Conservation (phyloP, 257 asterid species). For the Penstemon davidsonii region DNA sequence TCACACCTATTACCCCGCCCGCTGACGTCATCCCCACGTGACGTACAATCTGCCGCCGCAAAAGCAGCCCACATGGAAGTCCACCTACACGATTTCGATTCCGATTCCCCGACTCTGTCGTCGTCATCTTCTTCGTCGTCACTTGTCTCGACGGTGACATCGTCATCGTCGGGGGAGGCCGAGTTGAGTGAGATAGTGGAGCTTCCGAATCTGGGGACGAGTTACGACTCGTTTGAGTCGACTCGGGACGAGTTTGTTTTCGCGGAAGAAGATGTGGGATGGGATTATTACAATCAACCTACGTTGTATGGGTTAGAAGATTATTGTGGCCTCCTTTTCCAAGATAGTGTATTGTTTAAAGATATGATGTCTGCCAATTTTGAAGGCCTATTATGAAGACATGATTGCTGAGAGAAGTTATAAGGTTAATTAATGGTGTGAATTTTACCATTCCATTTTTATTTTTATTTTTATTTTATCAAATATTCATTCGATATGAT, state of each 20-base stretch:
- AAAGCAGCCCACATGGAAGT: conserved; percentile 66
- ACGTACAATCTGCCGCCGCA: conserved; percentile 77
- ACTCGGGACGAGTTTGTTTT: conserved; percentile 30
- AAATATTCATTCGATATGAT: too few species aligned
- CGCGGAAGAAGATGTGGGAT: conserved; percentile 38
- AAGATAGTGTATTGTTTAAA: conserved; percentile 34
- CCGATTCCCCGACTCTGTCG: conserved; percentile 12
- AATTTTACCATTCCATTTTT: background rate
- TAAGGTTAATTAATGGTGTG: conserved; percentile 9
- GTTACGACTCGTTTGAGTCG: conserved; percentile 40
- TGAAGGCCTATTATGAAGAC: conserved; percentile 46
- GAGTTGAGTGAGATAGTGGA: conserved; percentile 70
- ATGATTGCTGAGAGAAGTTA: conserved; percentile 25
- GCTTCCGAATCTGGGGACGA: conserved; percentile 55
- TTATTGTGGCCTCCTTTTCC: conserved; percentile 42
- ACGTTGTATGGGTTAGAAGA: conserved; percentile 42
- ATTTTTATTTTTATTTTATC: background rate
- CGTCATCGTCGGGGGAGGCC: conserved; percentile 24
- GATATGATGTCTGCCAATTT: conserved; percentile 40
- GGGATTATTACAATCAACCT: conserved; percentile 51
- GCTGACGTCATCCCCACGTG: conserved; percentile 63
- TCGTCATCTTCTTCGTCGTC: conserved; percentile 28
- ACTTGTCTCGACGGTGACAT: conserved; percentile 28
- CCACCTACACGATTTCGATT: conserved; percentile 25
- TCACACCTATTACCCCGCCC: conserved; percentile 62